A percentile compares a stretch with the other conserved stretches of the same genome.
phyloP scores from a whole-genome alignment of 2,329 filamentous ascomycete genomes.

The Colletotrichum tofieldiae region DNA sequence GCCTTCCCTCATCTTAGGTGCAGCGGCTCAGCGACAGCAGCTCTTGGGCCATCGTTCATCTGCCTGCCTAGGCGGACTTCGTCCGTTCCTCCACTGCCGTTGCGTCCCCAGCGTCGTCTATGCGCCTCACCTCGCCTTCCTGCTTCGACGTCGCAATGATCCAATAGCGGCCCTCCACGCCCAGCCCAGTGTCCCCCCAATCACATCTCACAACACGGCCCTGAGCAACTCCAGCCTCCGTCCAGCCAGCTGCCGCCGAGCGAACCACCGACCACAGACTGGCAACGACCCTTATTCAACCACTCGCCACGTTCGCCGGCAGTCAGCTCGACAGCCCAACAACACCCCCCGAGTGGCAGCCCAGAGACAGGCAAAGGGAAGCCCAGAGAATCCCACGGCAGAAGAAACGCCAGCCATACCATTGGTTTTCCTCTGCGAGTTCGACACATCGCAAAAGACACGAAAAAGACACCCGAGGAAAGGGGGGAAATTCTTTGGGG shows the following conservation, averaged over 20 bases:
- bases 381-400: neutral
- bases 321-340: constrained; percentile 13
- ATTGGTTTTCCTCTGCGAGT: no score
- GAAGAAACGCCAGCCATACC: neutral
- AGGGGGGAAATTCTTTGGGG: constrained; percentile 8
- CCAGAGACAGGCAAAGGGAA: constrained; percentile 2
- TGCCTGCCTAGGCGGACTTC: neutral
- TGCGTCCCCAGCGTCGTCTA: constrained; percentile 34
- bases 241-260: constrained; percentile 9
- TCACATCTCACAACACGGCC: constrained; percentile 35
- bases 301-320: constrained; percentile 20
- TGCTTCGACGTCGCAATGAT: constrained; percentile 38
- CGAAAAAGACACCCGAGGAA: neutral
- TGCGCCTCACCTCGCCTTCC: constrained; percentile 33
- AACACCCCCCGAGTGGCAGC: constrained; percentile 3
- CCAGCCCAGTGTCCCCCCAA: constrained; percentile 44
- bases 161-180: constrained; percentile 55
- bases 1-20: neutral
- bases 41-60: constrained; percentile 12
- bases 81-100: constrained; percentile 30
- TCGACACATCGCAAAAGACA: neutral
- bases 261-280: constrained; percentile 3
- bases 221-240: constrained; percentile 41
- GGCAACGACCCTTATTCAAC: constrained; percentile 13
- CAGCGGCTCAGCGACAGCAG: neutral